phyloP scores from a whole-genome alignment of 441 rosid species.

The Gossypium lobatum region DNA sequence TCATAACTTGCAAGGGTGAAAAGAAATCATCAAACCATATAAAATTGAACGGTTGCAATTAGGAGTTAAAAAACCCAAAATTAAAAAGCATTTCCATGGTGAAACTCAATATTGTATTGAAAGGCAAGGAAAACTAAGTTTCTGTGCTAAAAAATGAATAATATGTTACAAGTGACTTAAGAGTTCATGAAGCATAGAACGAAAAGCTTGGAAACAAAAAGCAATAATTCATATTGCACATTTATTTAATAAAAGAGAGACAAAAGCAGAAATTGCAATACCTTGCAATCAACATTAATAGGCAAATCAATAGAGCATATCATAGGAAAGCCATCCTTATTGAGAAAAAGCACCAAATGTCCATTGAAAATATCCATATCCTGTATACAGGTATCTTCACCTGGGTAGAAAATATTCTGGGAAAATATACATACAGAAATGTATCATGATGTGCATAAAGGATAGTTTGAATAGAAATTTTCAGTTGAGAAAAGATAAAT shows the following conservation, averaged over 20 bases:
- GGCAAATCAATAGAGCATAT: constrained; percentile 72
- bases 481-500: neutral
- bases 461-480: neutral
- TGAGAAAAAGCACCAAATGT: constrained; percentile 63
- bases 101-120: neutral
- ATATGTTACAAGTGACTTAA: neutral
- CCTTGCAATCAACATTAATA: constrained; percentile 39
- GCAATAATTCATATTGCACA: neutral
- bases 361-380: constrained; percentile 82
- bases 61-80: neutral
- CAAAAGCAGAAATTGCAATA: constrained; percentile 18
- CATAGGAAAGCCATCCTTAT: constrained; percentile 48
- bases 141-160: neutral
- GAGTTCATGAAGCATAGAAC: neutral
- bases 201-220: neutral
- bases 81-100: neutral
- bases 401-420: constrained; percentile 60
- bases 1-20: neutral
- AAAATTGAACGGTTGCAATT: neutral
- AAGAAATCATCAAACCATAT: neutral
- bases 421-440: neutral
- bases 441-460: neutral
- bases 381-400: constrained; percentile 53
- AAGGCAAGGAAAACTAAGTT: neutral
- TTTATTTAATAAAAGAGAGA: constrained; percentile 9